Evolutionary conservation across 345 rosid species (phyloP).

Genomic region (Turnera subulata): DNA sequence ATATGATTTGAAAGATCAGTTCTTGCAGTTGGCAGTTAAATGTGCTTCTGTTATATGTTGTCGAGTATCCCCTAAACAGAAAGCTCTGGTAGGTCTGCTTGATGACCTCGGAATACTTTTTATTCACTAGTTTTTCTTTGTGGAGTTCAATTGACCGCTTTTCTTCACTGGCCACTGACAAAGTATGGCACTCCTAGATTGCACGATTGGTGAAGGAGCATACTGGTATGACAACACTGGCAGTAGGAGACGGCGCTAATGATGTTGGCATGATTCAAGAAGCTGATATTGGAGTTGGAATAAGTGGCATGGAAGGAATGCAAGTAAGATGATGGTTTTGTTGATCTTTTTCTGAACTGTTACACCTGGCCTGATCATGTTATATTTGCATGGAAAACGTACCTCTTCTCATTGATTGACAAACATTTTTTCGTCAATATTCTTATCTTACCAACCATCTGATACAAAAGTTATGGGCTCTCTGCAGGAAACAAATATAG

Average conservation of each 20-base stretch:
- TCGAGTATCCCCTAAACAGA: conserved; percentile 84
- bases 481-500: too few relatives aligned
- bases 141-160: too few relatives aligned
- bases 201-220: conserved; percentile 63
- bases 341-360: too few relatives aligned
- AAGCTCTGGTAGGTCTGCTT: conserved; percentile 48
- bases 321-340: conserved; percentile 41
- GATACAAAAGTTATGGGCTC: too few relatives aligned
- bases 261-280: conserved; percentile 95
- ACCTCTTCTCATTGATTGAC: too few relatives aligned
- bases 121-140: too few relatives aligned
- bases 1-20: conserved; percentile 54
- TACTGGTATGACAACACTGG: conserved; percentile 65
- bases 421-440: too few relatives aligned
- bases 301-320: conserved; percentile 92
- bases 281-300: conserved; percentile 89
- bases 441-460: too few relatives aligned
- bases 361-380: too few relatives aligned
- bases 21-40: conserved; percentile 61
- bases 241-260: conserved; percentile 85
- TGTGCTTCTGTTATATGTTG: conserved; percentile 89
- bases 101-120: too few relatives aligned
- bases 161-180: too few relatives aligned
- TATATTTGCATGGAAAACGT: too few relatives aligned
- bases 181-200: conserved; percentile 34